A percentile compares a stretch with the other conserved stretches of the same genome.
These are phyloP conservation scores for Fusarium hainanense DNA, from an alignment of 2,329 filamentous ascomycete genomes.

Conservation along the genomic window DNA sequence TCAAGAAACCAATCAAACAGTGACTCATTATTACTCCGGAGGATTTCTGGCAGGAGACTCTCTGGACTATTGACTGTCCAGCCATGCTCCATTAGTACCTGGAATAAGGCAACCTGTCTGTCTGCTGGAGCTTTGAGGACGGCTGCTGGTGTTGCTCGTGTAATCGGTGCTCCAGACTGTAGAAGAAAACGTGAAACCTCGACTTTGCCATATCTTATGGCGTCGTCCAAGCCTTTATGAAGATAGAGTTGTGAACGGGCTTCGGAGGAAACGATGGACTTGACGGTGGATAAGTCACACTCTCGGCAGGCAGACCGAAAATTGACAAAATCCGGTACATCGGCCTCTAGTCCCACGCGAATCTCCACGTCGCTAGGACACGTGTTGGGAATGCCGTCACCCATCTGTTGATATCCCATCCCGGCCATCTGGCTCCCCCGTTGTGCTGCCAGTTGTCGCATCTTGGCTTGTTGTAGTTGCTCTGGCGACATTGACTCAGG, in stretches of 20 bases:
- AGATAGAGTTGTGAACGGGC: background rate
- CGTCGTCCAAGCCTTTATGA: background rate
- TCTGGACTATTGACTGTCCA: background rate
- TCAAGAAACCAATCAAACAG: background rate
- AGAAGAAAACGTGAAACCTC: slow-evolving; percentile 20
- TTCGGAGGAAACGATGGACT: background rate
- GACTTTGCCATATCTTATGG: slow-evolving; percentile 14
- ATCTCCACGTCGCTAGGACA: background rate
- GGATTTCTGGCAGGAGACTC: background rate
- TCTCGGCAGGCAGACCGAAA: slow-evolving; percentile 27
- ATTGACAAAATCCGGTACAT: background rate
- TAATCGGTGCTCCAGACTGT: slow-evolving; percentile 12
- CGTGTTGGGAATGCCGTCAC: background rate
- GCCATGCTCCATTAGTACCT: background rate
- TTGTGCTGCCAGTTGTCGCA: background rate
- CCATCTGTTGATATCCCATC: background rate
- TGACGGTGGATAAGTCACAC: slow-evolving; percentile 12
- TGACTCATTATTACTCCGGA: background rate
- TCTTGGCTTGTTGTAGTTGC: background rate
- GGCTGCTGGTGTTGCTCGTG: slow-evolving; percentile 13
- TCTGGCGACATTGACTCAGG: background rate
- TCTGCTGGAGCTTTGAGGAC: slow-evolving; percentile 4
- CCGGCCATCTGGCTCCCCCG: background rate
- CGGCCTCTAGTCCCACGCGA: background rate
- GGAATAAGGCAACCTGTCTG: background rate